Conservation (phyloP, 1,284 basidiomycete species). For the Phylloboletellus chloephorus region DNA sequence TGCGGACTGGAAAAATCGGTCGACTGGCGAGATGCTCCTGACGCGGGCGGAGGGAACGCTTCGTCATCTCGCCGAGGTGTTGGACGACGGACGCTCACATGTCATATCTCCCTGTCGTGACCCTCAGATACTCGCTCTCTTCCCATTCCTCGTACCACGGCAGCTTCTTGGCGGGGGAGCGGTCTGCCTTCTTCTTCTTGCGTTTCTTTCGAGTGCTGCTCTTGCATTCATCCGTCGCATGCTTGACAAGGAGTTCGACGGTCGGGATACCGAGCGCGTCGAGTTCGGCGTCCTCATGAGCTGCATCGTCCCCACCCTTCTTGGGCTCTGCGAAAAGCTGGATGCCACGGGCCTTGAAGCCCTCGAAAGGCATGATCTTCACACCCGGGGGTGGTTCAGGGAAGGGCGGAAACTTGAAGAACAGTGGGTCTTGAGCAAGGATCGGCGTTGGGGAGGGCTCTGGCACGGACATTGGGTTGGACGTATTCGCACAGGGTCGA, state of each 20-base stretch:
- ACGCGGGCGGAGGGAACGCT: neutral
- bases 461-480: conserved; percentile 18
- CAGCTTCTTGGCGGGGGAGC: conserved; percentile 28
- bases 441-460: conserved; percentile 15
- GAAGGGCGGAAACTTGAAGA: conserved; percentile 55
- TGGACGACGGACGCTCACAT: conserved; percentile 34
- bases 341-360: conserved; percentile 60
- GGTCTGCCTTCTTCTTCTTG: conserved; percentile 38
- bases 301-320: conserved; percentile 27
- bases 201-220: conserved; percentile 34
- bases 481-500: conserved; percentile 17
- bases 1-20: conserved; percentile 53
- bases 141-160: conserved; percentile 67
- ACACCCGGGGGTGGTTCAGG: conserved; percentile 48
- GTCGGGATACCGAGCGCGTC: conserved; percentile 67
- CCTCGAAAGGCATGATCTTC: conserved; percentile 51
- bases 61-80: conserved; percentile 1
- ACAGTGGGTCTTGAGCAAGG: conserved; percentile 16
- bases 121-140: conserved; percentile 43
- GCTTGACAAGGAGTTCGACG: conserved; percentile 47
- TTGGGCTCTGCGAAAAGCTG: conserved; percentile 33
- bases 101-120: conserved; percentile 34
- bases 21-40: conserved; percentile 41
- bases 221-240: conserved; percentile 47
- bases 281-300: conserved; percentile 42